Percentiles rank a stretch among this genome's conserved stretches.
Evolutionary conservation across 1,139 yeast species (phyloP).

Genomic region (Hansenula sp.): DNA sequence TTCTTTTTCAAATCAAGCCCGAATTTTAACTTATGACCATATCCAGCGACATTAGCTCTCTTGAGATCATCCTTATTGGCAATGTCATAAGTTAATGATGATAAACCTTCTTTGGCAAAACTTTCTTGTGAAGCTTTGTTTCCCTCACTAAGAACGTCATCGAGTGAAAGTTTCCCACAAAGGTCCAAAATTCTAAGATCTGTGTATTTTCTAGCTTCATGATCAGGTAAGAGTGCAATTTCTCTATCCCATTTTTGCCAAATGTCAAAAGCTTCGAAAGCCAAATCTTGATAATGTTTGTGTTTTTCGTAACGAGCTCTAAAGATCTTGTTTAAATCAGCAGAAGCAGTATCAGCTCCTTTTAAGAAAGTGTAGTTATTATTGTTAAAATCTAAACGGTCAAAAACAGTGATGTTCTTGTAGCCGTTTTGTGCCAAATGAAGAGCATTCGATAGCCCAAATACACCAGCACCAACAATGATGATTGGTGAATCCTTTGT

Average conservation of each 20-base stretch:
- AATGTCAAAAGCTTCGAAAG: slow-evolving; percentile 28
- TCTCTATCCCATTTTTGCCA: slow-evolving; percentile 32
- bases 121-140: slow-evolving; percentile 23
- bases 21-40: slow-evolving; percentile 19
- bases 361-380: slow-evolving; percentile 23
- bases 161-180: slow-evolving; percentile 24
- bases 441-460: slow-evolving; percentile 39
- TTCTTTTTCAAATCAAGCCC: slow-evolving; percentile 13
- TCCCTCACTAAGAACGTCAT: slow-evolving; percentile 22
- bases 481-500: slow-evolving; percentile 26
- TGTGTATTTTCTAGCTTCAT: slow-evolving; percentile 20
- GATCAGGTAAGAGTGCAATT: slow-evolving; percentile 14
- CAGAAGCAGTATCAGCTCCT: slow-evolving; percentile 37
- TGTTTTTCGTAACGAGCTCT: slow-evolving; percentile 35
- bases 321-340: slow-evolving; percentile 36
- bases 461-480: slow-evolving; percentile 39
- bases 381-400: slow-evolving; percentile 26
- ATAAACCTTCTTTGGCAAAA: slow-evolving; percentile 24
- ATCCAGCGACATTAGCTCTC: slow-evolving; percentile 27
- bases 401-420: slow-evolving; percentile 16
- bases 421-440: slow-evolving; percentile 27
- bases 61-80: slow-evolving; percentile 24
- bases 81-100: slow-evolving; percentile 27
- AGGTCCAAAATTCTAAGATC: slow-evolving; percentile 20
- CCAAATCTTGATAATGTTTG: slow-evolving; percentile 33